Evolutionary conservation across 768 basidiomycete genomes (phyloP).

Genomic region (Mycena rebaudengoi): DNA sequence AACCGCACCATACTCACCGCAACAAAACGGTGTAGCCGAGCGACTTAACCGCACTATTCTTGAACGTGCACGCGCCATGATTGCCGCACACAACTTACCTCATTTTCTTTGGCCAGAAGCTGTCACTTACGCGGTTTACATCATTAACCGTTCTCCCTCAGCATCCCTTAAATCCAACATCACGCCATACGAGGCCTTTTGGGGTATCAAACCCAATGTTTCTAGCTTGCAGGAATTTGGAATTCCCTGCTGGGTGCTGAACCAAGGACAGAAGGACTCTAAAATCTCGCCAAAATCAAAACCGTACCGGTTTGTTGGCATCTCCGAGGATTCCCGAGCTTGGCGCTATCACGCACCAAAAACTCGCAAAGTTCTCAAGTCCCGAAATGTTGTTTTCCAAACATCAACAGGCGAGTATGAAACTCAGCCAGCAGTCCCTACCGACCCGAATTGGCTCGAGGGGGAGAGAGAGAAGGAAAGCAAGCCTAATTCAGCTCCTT

Average conservation of each 20-base stretch:
- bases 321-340: not conserved
- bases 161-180: not conserved
- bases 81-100: slow-evolving; percentile 13
- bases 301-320: slow-evolving; percentile 8
- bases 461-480: not conserved
- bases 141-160: slow-evolving; percentile 28
- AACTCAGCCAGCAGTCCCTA: not conserved
- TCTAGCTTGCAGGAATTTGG: slow-evolving; percentile 11
- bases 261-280: not conserved
- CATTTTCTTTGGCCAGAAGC: slow-evolving; percentile 29
- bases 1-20: slow-evolving; percentile 36
- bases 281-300: slow-evolving; percentile 9
- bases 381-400: slow-evolving; percentile 4
- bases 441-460: not conserved
- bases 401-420: not conserved
- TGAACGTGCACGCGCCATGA: slow-evolving; percentile 28
- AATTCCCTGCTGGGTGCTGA: slow-evolving; percentile 8
- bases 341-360: slow-evolving; percentile 2
- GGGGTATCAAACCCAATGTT: slow-evolving; percentile 23
- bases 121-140: slow-evolving; percentile 24
- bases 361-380: slow-evolving; percentile 4
- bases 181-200: too few species aligned
- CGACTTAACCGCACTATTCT: slow-evolving; percentile 30
- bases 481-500: too few species aligned
- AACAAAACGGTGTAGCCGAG: slow-evolving; percentile 39